These are phyloP conservation scores for Achaetomium macrosporum DNA, from an alignment of 2,329 filamentous ascomycete species.

Conservation along the genomic window DNA sequence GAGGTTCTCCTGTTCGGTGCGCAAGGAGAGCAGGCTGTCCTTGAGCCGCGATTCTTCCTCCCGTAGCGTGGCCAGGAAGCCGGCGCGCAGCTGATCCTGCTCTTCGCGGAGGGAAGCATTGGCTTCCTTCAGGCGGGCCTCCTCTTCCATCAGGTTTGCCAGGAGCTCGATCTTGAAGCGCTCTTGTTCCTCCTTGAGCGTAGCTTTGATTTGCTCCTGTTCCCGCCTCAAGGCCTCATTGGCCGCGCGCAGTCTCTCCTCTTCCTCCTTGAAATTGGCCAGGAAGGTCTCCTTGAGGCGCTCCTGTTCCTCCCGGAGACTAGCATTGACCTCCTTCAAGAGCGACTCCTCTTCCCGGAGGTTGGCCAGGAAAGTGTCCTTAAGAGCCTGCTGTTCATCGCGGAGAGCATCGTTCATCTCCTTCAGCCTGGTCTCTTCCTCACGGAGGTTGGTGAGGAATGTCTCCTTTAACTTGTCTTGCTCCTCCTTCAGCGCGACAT, in stretches of 20 bases:
- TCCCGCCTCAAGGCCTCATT: conserved; percentile 15
- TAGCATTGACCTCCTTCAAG: conserved; percentile 17
- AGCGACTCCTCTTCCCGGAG: conserved; percentile 19
- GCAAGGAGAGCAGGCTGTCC: conserved; percentile 52
- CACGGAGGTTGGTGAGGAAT: conserved; percentile 29
- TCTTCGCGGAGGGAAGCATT: conserved; percentile 20
- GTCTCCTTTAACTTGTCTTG: conserved; percentile 23
- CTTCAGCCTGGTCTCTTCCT: conserved; percentile 22
- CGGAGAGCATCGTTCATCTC: conserved; percentile 18
- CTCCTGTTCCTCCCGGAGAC: conserved; percentile 15
- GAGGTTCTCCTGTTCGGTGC: conserved; percentile 68
- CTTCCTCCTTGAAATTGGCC: conserved; percentile 18
- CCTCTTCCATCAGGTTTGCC: conserved; percentile 21
- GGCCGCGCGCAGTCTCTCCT: conserved; percentile 29
- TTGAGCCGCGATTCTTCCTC: conserved; percentile 50
- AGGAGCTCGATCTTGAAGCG: conserved; percentile 22
- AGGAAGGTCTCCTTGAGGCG: conserved; percentile 14
- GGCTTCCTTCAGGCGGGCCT: conserved; percentile 20
- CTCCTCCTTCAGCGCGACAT: conserved; percentile 19
- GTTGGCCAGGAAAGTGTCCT: conserved; percentile 19
- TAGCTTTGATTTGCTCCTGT: conserved; percentile 15
- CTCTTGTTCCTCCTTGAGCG: conserved; percentile 22
- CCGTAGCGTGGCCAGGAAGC: conserved; percentile 40
- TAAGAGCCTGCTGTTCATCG: conserved; percentile 18
- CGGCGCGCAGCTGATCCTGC: conserved; percentile 18